Conservation (phyloP, 2,329 filamentous ascomycete genomes). For the Fusarium avenaceum region DNA sequence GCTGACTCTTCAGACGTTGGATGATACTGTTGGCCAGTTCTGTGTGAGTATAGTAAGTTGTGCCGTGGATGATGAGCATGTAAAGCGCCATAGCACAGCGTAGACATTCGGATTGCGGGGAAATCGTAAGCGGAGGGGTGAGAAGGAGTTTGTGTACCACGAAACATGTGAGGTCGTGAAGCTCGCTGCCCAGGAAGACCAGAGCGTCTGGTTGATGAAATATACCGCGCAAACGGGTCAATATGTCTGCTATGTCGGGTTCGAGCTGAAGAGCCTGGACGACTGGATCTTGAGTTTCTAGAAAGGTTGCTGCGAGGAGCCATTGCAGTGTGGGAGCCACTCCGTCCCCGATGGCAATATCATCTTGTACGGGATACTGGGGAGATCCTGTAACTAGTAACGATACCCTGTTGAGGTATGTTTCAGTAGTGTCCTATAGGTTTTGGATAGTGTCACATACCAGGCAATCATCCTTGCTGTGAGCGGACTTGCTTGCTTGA, state of each 20-base stretch:
- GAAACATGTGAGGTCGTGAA: constrained; percentile 69
- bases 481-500: constrained; percentile 64
- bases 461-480: constrained; percentile 69
- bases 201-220: constrained; percentile 53
- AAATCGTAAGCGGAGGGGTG: constrained; percentile 14
- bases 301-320: constrained; percentile 52
- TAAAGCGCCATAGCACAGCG: constrained; percentile 63
- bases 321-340: constrained; percentile 64
- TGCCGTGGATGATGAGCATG: constrained; percentile 67
- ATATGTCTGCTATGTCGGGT: constrained; percentile 53
- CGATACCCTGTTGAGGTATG: constrained; percentile 62
- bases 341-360: constrained; percentile 62
- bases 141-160: constrained; percentile 64
- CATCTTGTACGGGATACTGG: constrained; percentile 67
- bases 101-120: constrained; percentile 56
- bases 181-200: constrained; percentile 56
- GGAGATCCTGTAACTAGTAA: constrained; percentile 66
- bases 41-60: constrained; percentile 68
- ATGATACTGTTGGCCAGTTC: constrained; percentile 56
- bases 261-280: constrained; percentile 52
- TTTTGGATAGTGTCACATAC: constrained; percentile 52
- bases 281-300: constrained; percentile 14
- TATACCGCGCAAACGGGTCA: constrained; percentile 60
- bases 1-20: constrained; percentile 49
- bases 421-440: neutral